These are phyloP conservation scores for Russula earlei DNA, from an alignment of 768 basidiomycete genomes.

Conservation along the genomic window DNA sequence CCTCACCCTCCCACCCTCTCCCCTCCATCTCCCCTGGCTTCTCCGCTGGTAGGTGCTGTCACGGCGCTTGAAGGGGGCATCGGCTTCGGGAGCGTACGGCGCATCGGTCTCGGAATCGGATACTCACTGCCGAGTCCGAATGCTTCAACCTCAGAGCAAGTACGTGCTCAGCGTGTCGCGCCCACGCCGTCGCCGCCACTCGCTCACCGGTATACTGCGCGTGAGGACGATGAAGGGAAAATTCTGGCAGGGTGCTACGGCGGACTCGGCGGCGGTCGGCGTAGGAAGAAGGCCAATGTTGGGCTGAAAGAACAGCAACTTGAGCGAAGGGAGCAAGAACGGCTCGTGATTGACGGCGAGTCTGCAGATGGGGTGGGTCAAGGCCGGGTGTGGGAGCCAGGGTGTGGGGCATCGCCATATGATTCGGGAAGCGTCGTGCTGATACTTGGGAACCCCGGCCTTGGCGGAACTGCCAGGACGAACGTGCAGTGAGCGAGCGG, in stretches of 20 bases:
- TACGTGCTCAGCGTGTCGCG: background rate
- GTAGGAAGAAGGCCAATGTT: background rate
- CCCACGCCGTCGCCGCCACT: background rate
- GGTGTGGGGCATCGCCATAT: background rate
- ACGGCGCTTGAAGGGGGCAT: background rate
- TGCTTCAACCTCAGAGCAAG: background rate
- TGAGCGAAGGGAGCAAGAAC: too few relatives aligned
- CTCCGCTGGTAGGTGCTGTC: background rate
- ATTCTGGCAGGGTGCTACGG: constrained; percentile 10
- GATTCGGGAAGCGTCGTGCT: constrained; percentile 3
- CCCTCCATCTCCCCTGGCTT: background rate
- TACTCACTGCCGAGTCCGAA: constrained; percentile 11
- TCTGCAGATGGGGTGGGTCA: background rate
- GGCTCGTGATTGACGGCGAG: background rate
- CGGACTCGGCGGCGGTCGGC: constrained; percentile 5
- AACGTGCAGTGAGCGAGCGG: background rate
- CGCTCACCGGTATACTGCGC: background rate
- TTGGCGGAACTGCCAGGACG: background rate
- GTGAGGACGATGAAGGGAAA: background rate
- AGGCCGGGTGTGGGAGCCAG: background rate
- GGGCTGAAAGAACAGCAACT: background rate
- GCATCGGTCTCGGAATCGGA: constrained; percentile 19
- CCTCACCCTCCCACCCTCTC: background rate
- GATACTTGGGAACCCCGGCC: constrained; percentile 8
- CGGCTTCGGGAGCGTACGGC: constrained; percentile 12